Base-by-base conservation (phyloP, 1,284 basidiomycete species). In the Phlebopus sp. region DNA sequence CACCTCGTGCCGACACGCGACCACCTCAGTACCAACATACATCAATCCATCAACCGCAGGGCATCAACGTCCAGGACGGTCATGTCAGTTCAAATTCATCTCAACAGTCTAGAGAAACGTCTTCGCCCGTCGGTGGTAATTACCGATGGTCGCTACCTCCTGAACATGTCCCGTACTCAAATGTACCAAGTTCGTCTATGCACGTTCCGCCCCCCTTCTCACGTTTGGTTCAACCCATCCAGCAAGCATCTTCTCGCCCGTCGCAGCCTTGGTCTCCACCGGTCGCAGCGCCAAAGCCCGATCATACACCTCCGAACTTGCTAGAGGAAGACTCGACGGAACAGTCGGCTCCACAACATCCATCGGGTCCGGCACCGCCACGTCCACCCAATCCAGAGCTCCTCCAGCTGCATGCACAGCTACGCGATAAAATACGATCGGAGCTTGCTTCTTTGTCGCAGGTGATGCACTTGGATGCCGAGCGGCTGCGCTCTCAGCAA, bases 351-450 rank as follows among this genome's bases (percentile, higher is more conserved):
- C 60, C 62, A 46, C 56, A 44, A 50, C 63, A 53, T 42, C 50
- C 47, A 49, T 59, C 68, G 21, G 68, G 69, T 14, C 62, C 69
- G 18, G 78, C 79, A 31, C 89, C 90, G 37, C 90, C 90, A 15
- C 79, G 90, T 34, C 94, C 96, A 13, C 91, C 90, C 34, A 97
- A 87, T 74, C 97, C 83, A 19, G 88, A 93, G 57, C 76, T 97
- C 1, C 76, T 95, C 27, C 81, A 81, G 25, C 75, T 99, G n/a
- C 95, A 98, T 59, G 75, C 80, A 11, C 78, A 81, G 52, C 79
- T 97, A 15, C 85, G 92, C 63, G 75, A 79, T 41, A 92, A 90
- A 64, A 68, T 99, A 43, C 71, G 74, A 30, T 72, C 82, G 29
- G 82, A 92, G 55, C 76, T 94, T 38, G 70, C 78, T 30, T 79